A percentile compares a stretch with the other conserved stretches of the same genome.
Evolutionary conservation across 768 basidiomycete genomes (phyloP).

Genomic region (Boletus pseudopeckii): DNA sequence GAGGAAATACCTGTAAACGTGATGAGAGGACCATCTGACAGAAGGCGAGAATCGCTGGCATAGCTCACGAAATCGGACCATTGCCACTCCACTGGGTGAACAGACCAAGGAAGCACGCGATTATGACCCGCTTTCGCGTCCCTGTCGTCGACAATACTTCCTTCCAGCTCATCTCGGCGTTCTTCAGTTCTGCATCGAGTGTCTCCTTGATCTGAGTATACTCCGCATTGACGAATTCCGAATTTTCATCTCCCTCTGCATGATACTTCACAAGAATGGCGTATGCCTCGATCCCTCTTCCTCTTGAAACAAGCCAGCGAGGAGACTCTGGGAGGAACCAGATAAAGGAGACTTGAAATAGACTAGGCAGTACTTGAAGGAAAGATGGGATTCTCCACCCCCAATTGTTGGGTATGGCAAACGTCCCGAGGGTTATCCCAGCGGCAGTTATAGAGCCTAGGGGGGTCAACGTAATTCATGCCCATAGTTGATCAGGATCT

Average conservation of each 20-base stretch:
- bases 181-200: slow-evolving; percentile 31
- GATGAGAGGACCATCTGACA: neutral
- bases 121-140: slow-evolving; percentile 16
- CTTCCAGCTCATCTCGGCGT: neutral
- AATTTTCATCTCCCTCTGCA: slow-evolving; percentile 49
- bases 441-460: slow-evolving; percentile 36
- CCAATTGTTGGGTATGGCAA: slow-evolving; percentile 54
- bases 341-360: slow-evolving; percentile 53
- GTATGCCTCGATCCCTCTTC: slow-evolving; percentile 46
- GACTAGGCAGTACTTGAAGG: slow-evolving; percentile 51
- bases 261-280: slow-evolving; percentile 54
- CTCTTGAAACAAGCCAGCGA: slow-evolving; percentile 58
- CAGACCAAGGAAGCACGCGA: slow-evolving; percentile 9
- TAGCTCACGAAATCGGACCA: slow-evolving; percentile 10
- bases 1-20: slow-evolving; percentile 4
- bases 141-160: slow-evolving; percentile 2
- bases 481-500: neutral
- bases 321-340: slow-evolving; percentile 61
- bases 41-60: neutral
- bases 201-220: slow-evolving; percentile 56
- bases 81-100: slow-evolving; percentile 10
- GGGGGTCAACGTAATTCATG: neutral
- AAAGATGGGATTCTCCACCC: slow-evolving; percentile 62
- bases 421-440: slow-evolving; percentile 58
- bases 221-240: slow-evolving; percentile 57